Evolutionary conservation across 805 yeast genomes (phyloP), one percentile per base, ranked within the genome.

Genomic region (Phaffomyces opuntiae): DNA sequence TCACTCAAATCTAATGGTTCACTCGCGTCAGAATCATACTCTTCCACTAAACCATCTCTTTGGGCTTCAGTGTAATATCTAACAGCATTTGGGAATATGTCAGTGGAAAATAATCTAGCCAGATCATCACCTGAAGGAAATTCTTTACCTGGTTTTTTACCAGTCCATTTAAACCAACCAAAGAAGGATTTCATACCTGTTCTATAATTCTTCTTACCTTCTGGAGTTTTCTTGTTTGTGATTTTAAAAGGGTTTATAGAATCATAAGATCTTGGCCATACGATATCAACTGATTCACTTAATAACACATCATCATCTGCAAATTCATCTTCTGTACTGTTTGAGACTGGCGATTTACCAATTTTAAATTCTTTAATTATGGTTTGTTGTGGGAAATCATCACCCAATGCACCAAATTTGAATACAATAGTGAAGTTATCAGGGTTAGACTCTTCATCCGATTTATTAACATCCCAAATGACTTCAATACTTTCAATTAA

Each of bases 111-210:
- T 37, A 86, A 64, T 43, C 79, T 69, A 0, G 96, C 87, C 45
- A 90, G 70, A 11, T 82, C 88, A 49, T 82, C 91, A 24, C 96
- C 96, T 46, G 75, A 73, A 49, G 89, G 75, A 59, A 80, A 87
- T 60, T 81, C 93, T 64, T 80, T 86, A 1, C 87, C 85, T 2
- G 87, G 83, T 51, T 81, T 82, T 33, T 66, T 61, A 0, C 95
- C 96, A 1, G 93, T 83, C 90, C 95, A 89, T 40, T 70, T 69
- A 60, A 89, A 90, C 82, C 90, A 90, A 7, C 88, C 83, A 63
- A 91, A 90, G 57, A 91, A 83, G 13, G 91, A 80, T 57, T 82
- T 81, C 88, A 83, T 83, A 5, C 90, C 90, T 17, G 70, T 58
- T 47, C 90, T 66, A 57, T 83, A 83, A 46, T 69, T 68, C 54